Conservation (phyloP, 2,329 filamentous ascomycete genomes). For the Bipolaris oryzae region DNA sequence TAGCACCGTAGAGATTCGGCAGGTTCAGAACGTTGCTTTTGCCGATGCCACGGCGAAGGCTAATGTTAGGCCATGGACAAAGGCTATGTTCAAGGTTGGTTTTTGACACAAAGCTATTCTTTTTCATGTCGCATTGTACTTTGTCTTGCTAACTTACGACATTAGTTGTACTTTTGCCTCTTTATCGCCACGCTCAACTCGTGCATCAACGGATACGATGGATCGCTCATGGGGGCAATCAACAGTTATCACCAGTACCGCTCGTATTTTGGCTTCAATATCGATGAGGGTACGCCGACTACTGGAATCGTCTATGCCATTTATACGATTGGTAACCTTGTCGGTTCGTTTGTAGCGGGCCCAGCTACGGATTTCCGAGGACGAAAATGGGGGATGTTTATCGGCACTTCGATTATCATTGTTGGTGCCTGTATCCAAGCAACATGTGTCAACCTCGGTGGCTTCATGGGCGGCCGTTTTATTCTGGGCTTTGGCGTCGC, state of each 20-base stretch:
- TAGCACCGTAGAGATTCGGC: conserved; percentile 32
- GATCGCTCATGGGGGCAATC: conserved; percentile 58
- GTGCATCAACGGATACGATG: conserved; percentile 57
- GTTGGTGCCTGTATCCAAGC: conserved; percentile 59
- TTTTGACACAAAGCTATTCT: not conserved
- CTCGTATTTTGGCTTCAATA: conserved; percentile 51
- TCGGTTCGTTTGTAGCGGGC: conserved; percentile 52
- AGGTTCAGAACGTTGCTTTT: conserved; percentile 55
- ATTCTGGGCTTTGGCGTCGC: conserved; percentile 67
- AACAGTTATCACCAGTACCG: conserved; percentile 56
- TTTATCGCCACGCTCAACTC: conserved; percentile 54
- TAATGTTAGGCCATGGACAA: conserved; percentile 49
- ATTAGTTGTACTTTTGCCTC: conserved; percentile 51
- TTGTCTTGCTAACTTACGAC: not conserved
- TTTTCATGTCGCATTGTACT: not conserved
- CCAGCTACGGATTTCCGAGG: conserved; percentile 52
- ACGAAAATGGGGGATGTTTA: conserved; percentile 59
- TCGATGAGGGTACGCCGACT: conserved; percentile 47
- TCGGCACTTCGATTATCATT: conserved; percentile 60
- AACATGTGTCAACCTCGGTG: conserved; percentile 53
- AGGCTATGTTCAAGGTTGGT: conserved; percentile 53
- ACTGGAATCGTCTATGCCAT: conserved; percentile 59
- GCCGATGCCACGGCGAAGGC: conserved; percentile 55
- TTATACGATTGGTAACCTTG: conserved; percentile 55
- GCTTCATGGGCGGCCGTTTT: conserved; percentile 68